phyloP scores from a whole-genome alignment of 2,329 filamentous ascomycete species.

The Gyromitra esculenta region DNA sequence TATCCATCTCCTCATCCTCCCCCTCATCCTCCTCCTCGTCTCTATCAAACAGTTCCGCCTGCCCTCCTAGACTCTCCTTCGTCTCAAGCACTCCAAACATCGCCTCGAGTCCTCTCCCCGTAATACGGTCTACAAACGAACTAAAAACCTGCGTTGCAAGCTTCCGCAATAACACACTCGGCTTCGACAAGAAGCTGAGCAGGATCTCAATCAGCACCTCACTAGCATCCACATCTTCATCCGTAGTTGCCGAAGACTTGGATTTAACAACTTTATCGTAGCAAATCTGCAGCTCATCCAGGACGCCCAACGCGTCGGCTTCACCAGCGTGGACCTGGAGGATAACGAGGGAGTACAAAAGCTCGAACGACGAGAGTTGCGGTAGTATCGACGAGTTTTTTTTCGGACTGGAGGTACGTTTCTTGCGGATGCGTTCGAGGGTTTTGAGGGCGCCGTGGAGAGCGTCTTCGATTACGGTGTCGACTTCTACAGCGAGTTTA shows the following conservation, averaged over 20 bases:
- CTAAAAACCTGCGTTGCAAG: constrained; percentile 89
- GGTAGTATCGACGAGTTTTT: constrained; percentile 60
- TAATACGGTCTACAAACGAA: constrained; percentile 79
- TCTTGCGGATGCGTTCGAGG: constrained; percentile 52
- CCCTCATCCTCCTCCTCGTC: constrained; percentile 70
- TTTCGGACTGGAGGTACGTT: constrained; percentile 55
- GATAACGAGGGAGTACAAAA: constrained; percentile 84
- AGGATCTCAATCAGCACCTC: constrained; percentile 86
- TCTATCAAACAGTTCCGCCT: constrained; percentile 84
- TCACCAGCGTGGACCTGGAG: constrained; percentile 92
- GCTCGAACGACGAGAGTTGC: constrained; percentile 72
- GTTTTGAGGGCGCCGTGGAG: constrained; percentile 48
- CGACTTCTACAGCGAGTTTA: constrained; percentile 52
- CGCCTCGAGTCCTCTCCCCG: constrained; percentile 74
- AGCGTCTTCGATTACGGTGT: constrained; percentile 49
- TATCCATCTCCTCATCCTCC: constrained; percentile 67
- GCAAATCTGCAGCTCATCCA: constrained; percentile 56
- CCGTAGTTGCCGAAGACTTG: constrained; percentile 39
- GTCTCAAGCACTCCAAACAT: constrained; percentile 75
- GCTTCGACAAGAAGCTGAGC: constrained; percentile 86
- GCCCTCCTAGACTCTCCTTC: constrained; percentile 82
- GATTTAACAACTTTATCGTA: constrained; percentile 55
- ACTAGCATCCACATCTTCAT: constrained; percentile 67
- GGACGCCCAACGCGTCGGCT: constrained; percentile 73
- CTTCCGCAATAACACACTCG: constrained; percentile 83